Conservation (phyloP, 208 protist genomes). For the Crithidia bombi region DNA sequence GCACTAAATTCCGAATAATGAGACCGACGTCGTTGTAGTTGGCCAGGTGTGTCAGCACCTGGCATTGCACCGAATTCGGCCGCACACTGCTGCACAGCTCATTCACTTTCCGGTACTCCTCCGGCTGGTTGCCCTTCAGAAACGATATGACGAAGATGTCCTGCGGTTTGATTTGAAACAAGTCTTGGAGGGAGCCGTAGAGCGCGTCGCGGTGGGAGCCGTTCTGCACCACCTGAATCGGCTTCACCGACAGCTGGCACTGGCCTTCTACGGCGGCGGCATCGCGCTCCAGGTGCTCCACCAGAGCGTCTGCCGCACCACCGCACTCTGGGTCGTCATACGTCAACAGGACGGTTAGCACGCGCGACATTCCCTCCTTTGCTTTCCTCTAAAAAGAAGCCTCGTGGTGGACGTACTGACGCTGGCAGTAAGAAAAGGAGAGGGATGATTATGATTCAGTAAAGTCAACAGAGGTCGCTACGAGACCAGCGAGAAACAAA, state of each 20-base stretch:
- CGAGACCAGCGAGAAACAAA: too few relatives aligned
- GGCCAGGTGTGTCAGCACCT: constrained; percentile 80
- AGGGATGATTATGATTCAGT: too few relatives aligned
- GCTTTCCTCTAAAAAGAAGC: neutral
- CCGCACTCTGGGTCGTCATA: constrained; percentile 91
- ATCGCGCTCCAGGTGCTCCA: constrained; percentile 80
- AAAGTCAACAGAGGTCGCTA: too few relatives aligned
- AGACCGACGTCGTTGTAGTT: constrained; percentile 88
- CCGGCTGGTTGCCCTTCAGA: constrained; percentile 76
- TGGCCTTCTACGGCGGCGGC: constrained; percentile 41
- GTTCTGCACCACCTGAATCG: constrained; percentile 64
- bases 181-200: constrained; percentile 70
- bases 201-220: constrained; percentile 78
- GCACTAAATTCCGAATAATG: constrained; percentile 84
- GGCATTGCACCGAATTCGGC: constrained; percentile 59
- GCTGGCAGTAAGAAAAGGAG: too few relatives aligned
- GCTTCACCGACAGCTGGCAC: constrained; percentile 69
- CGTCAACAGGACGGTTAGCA: constrained; percentile 75
- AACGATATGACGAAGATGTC: constrained; percentile 84
- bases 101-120: constrained; percentile 82
- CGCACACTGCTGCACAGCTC: constrained; percentile 77
- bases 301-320: constrained; percentile 81
- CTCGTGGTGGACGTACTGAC: too few relatives aligned
- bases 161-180: constrained; percentile 75
- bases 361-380: constrained; percentile 38